Base-by-base conservation (phyloP, 192 early-diverging fungal species). In the Coemansia sp. region DNA sequence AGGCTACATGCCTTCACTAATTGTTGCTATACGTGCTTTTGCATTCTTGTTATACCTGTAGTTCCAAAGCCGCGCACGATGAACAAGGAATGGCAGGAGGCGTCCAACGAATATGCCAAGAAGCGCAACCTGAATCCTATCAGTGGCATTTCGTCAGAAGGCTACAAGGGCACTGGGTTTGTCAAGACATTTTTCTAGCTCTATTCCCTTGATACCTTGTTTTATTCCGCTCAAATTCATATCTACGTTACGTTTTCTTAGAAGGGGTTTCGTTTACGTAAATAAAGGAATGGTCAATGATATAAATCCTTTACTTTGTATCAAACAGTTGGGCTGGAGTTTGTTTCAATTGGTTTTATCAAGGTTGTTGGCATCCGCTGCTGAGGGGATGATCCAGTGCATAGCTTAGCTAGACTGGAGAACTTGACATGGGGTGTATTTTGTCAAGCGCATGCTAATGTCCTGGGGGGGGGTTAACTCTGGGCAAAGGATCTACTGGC, bases 71-170 rank as follows among this genome's bases (percentile, higher is more conserved):
- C 87, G 49, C 72, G 63, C 57, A 93, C 91, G 55, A 74, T 88
- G 67, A 90, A 61, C 86, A 90, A 88, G 87, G 90, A 93, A 85
- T 93, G 92, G 92, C 86, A 93, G 77, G 89, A 92, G 81, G 91
- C 90, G 49, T 84, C 90, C 68, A 92, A 91, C 87, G 87, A 89
- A 71, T 86, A 87, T 67, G 78, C 88, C 68, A 84, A 74, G 67
- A 77, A 83, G 71, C 84, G 89, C 63, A 93, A 92, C 71, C 84
- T 85, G 68, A 91, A 93, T 77, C 92, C 92, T 58, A 91, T 91
- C 77, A 67, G 85, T 63, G 92, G 91, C 85, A 76, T 92, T 56
- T 88, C 91, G 43, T 93, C 92, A 60, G 90, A 92, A 67, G 84
- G 81, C 58, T 93, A 93, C 86, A 84, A 86, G 81, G 92, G 92